Percentiles rank a stretch among this genome's conserved stretches.
Conservation (phyloP, 768 basidiomycete species). For the Obba rivulosa region DNA sequence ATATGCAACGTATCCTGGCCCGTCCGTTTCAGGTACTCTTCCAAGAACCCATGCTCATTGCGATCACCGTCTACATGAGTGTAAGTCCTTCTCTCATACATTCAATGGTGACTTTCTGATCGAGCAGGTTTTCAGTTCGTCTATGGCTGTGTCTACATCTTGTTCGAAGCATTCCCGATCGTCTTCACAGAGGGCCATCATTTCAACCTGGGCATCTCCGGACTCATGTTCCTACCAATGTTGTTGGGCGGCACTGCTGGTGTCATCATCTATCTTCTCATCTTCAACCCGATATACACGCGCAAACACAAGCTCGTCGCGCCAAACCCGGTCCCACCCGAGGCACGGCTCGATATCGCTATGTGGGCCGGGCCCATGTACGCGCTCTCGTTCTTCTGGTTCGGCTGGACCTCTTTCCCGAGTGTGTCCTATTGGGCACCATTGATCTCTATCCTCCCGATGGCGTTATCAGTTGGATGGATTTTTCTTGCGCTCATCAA, state of each 20-base stretch:
- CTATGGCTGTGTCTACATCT: conserved; percentile 55
- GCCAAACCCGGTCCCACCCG: conserved; percentile 59
- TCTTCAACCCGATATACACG: conserved; percentile 47
- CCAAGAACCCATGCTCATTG: conserved; percentile 61
- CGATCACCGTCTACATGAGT: conserved; percentile 55
- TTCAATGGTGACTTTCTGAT: conserved; percentile 4
- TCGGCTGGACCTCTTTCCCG: conserved; percentile 60
- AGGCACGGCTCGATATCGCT: conserved; percentile 48
- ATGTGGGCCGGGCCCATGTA: conserved; percentile 49
- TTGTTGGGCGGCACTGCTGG: conserved; percentile 36
- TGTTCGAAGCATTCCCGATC: conserved; percentile 60
- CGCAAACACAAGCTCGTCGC: conserved; percentile 36
- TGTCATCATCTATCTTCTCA: conserved; percentile 30
- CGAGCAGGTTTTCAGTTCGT: conserved; percentile 40
- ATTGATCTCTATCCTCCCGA: conserved; percentile 39
- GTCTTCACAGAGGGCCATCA: conserved; percentile 50
- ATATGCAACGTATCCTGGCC: conserved; percentile 41
- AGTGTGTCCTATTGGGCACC: conserved; percentile 50
- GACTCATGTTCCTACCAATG: conserved; percentile 58
- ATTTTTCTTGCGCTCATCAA: conserved; percentile 56
- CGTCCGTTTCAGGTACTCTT: conserved; percentile 60
- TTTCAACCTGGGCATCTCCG: conserved; percentile 47
- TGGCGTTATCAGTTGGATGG: conserved; percentile 48
- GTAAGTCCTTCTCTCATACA: conserved; percentile 25
- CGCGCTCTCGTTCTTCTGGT: conserved; percentile 60